These are phyloP conservation scores for Populus tomentosa DNA, from an alignment of 441 rosid species.

Conservation along the genomic window DNA sequence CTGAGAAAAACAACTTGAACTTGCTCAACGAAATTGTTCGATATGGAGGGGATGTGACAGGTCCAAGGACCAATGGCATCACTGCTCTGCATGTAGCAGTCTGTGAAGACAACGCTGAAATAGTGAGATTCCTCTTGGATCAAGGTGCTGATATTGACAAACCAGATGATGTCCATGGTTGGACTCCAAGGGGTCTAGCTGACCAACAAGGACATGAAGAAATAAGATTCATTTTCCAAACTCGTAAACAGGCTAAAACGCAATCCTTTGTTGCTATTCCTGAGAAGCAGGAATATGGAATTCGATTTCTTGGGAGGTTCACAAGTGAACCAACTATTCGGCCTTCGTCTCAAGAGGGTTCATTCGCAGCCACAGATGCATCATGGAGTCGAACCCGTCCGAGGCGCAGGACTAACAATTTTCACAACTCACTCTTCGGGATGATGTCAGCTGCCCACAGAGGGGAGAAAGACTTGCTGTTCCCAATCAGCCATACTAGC, in stretches of 20 bases:
- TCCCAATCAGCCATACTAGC: conserved; percentile 14
- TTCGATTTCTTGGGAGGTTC: conserved; percentile 43
- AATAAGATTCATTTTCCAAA: conserved; percentile 41
- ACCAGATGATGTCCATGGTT: conserved; percentile 57
- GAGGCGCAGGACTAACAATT: conserved; percentile 48
- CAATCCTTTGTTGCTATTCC: conserved; percentile 35
- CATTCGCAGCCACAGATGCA: conserved; percentile 26
- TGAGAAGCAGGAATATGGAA: conserved; percentile 31
- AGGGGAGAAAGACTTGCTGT: conserved; percentile 29
- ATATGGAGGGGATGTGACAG: conserved; percentile 51
- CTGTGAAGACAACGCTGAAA: conserved; percentile 60
- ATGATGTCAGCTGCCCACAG: conserved; percentile 51
- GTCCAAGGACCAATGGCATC: conserved; percentile 41
- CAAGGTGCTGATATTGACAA: conserved; percentile 58
- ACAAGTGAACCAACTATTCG: conserved; percentile 49
- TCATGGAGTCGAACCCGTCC: conserved; percentile 40
- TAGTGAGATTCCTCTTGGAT: conserved; percentile 56
- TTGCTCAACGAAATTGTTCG: conserved; percentile 48
- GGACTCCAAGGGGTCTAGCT: conserved; percentile 63
- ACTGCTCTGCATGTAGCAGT: conserved; percentile 74
- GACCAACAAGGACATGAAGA: conserved; percentile 85
- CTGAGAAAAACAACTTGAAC: conserved; percentile 50
- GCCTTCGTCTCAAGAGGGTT: conserved; percentile 28
- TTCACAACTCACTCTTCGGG: conserved; percentile 68
- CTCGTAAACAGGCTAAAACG: conserved; percentile 21